Conservation (phyloP, 2,329 filamentous ascomycete genomes). For the Pseudogymnoascus sp. region DNA sequence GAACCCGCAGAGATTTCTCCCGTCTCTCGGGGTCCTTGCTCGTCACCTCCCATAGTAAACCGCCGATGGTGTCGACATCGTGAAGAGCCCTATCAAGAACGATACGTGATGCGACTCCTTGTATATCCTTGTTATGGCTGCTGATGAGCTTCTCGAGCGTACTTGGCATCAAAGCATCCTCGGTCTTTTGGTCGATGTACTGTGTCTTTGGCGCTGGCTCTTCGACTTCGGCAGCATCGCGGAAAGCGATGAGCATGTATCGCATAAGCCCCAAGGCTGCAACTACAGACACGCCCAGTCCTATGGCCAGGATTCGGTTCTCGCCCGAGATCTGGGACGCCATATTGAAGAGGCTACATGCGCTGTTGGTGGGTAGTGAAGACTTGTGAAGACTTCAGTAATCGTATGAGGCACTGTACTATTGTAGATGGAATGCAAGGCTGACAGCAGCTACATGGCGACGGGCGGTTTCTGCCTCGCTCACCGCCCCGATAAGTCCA, state of each 20-base stretch:
- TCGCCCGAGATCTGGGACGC: slow-evolving; percentile 16
- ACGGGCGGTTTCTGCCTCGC: neutral
- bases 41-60: slow-evolving; percentile 50
- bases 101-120: slow-evolving; percentile 56
- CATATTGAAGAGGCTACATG: neutral
- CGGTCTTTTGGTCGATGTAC: slow-evolving; percentile 67
- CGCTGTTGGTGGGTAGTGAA: neutral
- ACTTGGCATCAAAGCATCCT: slow-evolving; percentile 57
- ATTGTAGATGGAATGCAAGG: neutral
- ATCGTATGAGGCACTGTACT: neutral
- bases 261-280: slow-evolving; percentile 49
- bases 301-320: slow-evolving; percentile 23
- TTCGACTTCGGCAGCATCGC: slow-evolving; percentile 58
- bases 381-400: neutral
- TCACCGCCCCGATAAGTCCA: slow-evolving; percentile 3
- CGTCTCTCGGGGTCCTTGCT: slow-evolving; percentile 50
- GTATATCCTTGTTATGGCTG: slow-evolving; percentile 64
- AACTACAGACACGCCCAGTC: slow-evolving; percentile 44
- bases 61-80: slow-evolving; percentile 42
- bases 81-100: slow-evolving; percentile 50
- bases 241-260: slow-evolving; percentile 48
- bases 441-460: neutral
- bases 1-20: slow-evolving; percentile 46
- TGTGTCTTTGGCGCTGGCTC: slow-evolving; percentile 56
- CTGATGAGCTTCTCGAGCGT: slow-evolving; percentile 60